Conservation (phyloP, 2,329 filamentous ascomycete genomes). For the Microsporum ferrugineum region DNA sequence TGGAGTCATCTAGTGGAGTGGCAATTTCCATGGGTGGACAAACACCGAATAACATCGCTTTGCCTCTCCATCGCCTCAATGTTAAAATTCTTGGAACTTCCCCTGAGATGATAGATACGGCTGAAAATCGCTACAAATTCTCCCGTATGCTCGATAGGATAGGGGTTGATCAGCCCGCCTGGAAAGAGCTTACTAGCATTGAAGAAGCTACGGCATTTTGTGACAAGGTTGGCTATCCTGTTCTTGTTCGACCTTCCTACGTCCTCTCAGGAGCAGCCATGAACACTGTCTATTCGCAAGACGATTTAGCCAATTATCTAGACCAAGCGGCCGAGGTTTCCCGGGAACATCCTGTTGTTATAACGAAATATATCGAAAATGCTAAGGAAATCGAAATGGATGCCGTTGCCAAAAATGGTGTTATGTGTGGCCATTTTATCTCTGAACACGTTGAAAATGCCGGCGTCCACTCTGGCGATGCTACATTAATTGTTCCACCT, state of each 20-base stretch:
- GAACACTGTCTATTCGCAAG: constrained; percentile 97
- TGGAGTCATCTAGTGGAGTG: constrained; percentile 73
- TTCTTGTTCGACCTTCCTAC: constrained; percentile 90
- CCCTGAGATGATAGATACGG: constrained; percentile 96
- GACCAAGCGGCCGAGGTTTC: constrained; percentile 88
- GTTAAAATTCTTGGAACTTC: constrained; percentile 92
- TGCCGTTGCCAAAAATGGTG: constrained; percentile 81
- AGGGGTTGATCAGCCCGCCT: constrained; percentile 87
- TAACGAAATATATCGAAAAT: constrained; percentile 98
- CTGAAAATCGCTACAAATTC: constrained; percentile 98
- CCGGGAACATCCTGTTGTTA: constrained; percentile 89
- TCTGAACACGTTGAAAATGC: constrained; percentile 98
- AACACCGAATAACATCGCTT: constrained; percentile 93
- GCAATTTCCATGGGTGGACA: constrained; percentile 95
- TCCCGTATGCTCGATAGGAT: constrained; percentile 95
- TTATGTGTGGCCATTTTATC: constrained; percentile 88
- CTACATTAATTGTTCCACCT: constrained; percentile 85
- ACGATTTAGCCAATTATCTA: constrained; percentile 79
- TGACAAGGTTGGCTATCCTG: constrained; percentile 77
- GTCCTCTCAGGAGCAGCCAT: constrained; percentile 95
- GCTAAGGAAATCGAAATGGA: constrained; percentile 99
- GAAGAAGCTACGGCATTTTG: constrained; percentile 84
- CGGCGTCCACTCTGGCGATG: constrained; percentile 95
- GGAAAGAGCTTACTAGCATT: constrained; percentile 95
- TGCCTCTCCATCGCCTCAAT: constrained; percentile 76